Evolutionary conservation across 176 grass and related monocot genomes (phyloP).

Genomic region (Aegilops bicornis): DNA sequence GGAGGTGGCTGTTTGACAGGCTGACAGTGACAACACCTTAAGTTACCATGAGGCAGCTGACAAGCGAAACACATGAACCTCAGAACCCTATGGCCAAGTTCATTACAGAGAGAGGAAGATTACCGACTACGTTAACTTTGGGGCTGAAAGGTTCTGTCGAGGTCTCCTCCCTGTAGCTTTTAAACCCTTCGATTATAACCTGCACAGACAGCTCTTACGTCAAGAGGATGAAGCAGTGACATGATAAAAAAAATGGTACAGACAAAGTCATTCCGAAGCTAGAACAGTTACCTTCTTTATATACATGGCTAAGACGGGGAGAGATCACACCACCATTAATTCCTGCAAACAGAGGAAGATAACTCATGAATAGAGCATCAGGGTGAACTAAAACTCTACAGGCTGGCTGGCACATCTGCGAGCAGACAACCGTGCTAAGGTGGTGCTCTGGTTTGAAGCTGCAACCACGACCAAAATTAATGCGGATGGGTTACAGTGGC

Average conservation of each 20-base stretch:
- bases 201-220: constrained; percentile 27
- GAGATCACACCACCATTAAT: constrained; percentile 35
- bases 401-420: background rate
- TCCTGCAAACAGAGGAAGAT: background rate
- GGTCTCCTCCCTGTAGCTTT: constrained; percentile 95
- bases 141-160: constrained; percentile 94
- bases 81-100: background rate
- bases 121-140: constrained; percentile 98
- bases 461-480: background rate
- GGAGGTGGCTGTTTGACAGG: background rate
- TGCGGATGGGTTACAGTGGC: background rate
- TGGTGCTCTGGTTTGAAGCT: background rate
- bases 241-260: background rate
- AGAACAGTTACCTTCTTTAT: constrained; percentile 76
- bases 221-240: background rate
- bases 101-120: constrained; percentile 17
- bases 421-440: background rate
- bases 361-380: background rate
- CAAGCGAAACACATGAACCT: background rate
- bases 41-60: background rate
- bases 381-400: background rate
- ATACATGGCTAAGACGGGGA: constrained; percentile 43
- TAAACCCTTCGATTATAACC: constrained; percentile 96
- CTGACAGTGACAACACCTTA: background rate
- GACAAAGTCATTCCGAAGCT: background rate